Evolutionary conservation across 306 rosid species (phyloP), one percentile per base, ranked within the genome.

Genomic region (Gastrolobium villosum): DNA sequence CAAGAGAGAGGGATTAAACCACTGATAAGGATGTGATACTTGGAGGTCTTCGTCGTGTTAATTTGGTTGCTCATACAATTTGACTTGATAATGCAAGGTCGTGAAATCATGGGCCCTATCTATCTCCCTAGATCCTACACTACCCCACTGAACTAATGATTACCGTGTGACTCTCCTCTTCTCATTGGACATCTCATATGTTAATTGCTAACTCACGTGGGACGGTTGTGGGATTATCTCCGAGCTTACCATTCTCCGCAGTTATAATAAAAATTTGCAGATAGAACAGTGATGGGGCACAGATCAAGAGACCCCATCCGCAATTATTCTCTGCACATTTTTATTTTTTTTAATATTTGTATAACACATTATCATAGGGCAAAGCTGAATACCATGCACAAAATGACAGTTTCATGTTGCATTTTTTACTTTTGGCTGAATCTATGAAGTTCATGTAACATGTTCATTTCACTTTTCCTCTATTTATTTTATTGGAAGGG

Each of bases 11-110:
- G 26, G 26, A 0, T 20, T 20, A 20, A 1, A 20, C 26, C 26
- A 20, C 26, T 14, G 44, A 50, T 35, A 4, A 34, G 14, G 45
- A 49, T 49, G 3, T 14, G 61, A 34, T 36, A 28, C 1, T 2
- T 0, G 11, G 40, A 46, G 13, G 79, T 13, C 43, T 32, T 40
- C 15, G 10, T 76, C 73, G 37, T 76, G 45, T 39, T 60, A 68
- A 26, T 35, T 20, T 69, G 76, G 76, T 44, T 28, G 63, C 63
- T 45, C 76, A 65, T n/a, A 5, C 10, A 50, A 6, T 59, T 74
- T 67, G 80, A 75, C 65, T 40, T 14, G 46, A 63, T 41, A n/a
- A 57, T 52, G 55, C 32, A 20, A 31, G 15, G 81, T 68, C 73
- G 32, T 3, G n/a, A 75, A 52, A 64, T 62, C 9, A 15, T 20